A percentile compares a stretch with the other conserved stretches of the same genome.
Evolutionary conservation across 1,284 basidiomycete genomes (phyloP).

Genomic region (Cronartium quercuum): DNA sequence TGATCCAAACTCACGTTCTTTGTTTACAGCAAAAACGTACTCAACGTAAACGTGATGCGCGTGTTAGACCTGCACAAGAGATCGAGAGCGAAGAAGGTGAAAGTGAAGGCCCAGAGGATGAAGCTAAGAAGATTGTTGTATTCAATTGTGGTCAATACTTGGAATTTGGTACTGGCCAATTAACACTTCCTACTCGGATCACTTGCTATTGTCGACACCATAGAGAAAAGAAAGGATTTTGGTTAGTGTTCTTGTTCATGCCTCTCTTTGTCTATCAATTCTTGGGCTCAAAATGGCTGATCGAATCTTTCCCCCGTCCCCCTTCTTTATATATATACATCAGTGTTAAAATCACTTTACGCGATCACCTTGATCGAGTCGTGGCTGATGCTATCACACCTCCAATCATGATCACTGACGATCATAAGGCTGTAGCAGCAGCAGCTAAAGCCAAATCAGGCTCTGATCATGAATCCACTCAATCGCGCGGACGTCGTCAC

Average conservation of each 20-base stretch:
- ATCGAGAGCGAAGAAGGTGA: conserved; percentile 38
- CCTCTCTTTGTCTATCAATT: neutral
- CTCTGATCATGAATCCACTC: conserved; percentile 22
- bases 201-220: conserved; percentile 99
- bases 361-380: conserved; percentile 69
- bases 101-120: conserved; percentile 44
- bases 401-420: conserved; percentile 98
- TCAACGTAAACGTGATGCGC: conserved; percentile 36
- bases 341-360: conserved; percentile 80
- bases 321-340: neutral
- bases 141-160: conserved; percentile 93
- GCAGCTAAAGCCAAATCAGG: conserved; percentile 38
- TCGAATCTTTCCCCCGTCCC: too few relatives aligned
- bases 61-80: conserved; percentile 38
- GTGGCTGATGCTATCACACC: conserved; percentile 77
- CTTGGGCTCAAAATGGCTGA: neutral
- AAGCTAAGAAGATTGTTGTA: conserved; percentile 67
- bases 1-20: neutral
- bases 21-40: conserved; percentile 29
- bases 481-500: conserved; percentile 1
- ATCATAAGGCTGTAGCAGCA: conserved; percentile 75
- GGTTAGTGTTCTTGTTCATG: conserved; percentile 47
- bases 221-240: conserved; percentile 90
- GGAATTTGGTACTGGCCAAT: conserved; percentile 80
- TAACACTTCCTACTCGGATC: conserved; percentile 83